Conservation (phyloP, 371 early-diverging fungal genomes). For the Mortierella sp. region DNA sequence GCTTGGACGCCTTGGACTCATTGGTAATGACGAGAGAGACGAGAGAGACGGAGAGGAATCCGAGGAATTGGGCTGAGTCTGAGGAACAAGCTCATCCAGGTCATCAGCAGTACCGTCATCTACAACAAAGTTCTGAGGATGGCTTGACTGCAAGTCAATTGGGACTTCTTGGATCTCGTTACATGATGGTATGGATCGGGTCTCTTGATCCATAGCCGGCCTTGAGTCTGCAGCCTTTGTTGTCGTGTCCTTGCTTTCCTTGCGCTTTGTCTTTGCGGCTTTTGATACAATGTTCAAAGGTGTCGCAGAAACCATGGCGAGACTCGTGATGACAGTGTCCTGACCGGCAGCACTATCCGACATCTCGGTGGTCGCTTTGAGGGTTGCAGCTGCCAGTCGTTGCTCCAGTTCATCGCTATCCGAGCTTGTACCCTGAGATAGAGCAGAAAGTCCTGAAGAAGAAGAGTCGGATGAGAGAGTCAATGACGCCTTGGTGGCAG, state of each 20-base stretch:
- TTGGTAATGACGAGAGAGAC: conserved; percentile 15
- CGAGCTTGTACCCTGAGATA: neutral
- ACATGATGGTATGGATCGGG: no score
- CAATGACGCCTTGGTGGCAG: conserved; percentile 3
- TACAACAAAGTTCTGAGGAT: neutral
- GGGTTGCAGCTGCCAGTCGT: neutral
- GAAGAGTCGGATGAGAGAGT: conserved; percentile 12
- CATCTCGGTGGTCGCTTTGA: neutral
- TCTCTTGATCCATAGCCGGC: no score
- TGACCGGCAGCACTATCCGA: neutral
- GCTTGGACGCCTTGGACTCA: no score
- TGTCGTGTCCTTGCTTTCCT: neutral
- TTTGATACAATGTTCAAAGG: neutral
- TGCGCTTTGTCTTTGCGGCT: neutral
- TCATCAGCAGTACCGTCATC: neutral
- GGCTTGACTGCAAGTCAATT: neutral
- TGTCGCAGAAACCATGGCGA: conserved; percentile 1
- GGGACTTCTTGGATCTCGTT: neutral
- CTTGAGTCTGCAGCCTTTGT: no score
- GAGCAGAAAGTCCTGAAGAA: conserved; percentile 4
- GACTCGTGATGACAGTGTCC: neutral
- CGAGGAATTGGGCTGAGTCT: conserved; percentile 16
- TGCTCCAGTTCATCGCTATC: conserved; percentile 1
- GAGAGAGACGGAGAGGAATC: conserved; percentile 10
- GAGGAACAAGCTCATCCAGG: neutral